Conservation (phyloP, 2,329 filamentous ascomycete genomes). For the Pseudogymnoascus sp. region DNA sequence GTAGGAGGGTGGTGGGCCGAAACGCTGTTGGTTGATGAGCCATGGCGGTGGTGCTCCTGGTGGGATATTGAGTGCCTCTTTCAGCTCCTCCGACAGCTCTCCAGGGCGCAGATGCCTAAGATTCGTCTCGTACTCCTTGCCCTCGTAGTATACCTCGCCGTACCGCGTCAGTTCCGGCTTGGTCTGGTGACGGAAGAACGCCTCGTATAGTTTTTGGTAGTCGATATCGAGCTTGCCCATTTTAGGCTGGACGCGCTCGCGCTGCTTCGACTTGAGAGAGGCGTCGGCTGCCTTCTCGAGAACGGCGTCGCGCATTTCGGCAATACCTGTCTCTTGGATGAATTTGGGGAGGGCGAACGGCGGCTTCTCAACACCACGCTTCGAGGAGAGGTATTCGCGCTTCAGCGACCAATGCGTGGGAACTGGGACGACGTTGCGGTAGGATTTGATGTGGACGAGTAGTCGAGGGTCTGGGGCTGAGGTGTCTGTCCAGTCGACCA, state of each 20-base stretch:
- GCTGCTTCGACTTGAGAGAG: constrained; percentile 87
- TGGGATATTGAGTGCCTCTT: constrained; percentile 88
- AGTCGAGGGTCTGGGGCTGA: constrained; percentile 83
- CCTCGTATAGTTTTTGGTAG: constrained; percentile 96
- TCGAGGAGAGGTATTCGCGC: constrained; percentile 93
- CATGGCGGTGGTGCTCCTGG: constrained; percentile 89
- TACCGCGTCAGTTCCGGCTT: constrained; percentile 92
- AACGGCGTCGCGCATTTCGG: constrained; percentile 95
- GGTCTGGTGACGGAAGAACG: constrained; percentile 95
- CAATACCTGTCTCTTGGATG: constrained; percentile 93
- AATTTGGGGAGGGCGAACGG: constrained; percentile 90
- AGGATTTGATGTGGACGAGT: constrained; percentile 88
- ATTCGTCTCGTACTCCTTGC: constrained; percentile 96
- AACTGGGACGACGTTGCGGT: constrained; percentile 91
- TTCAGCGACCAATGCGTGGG: constrained; percentile 93
- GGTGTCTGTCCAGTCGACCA: constrained; percentile 96
- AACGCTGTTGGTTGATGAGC: constrained; percentile 94
- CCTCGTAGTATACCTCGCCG: constrained; percentile 98
- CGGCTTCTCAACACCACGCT: constrained; percentile 92
- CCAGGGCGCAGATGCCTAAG: constrained; percentile 83
- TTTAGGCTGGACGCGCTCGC: constrained; percentile 88
- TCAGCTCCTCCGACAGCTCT: constrained; percentile 79
- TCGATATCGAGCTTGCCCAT: constrained; percentile 97
- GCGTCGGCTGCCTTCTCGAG: constrained; percentile 93
- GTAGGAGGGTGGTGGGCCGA: constrained; percentile 88